Conservation (phyloP, 148 eudicot species). For the Vaccinium corymbosum region DNA sequence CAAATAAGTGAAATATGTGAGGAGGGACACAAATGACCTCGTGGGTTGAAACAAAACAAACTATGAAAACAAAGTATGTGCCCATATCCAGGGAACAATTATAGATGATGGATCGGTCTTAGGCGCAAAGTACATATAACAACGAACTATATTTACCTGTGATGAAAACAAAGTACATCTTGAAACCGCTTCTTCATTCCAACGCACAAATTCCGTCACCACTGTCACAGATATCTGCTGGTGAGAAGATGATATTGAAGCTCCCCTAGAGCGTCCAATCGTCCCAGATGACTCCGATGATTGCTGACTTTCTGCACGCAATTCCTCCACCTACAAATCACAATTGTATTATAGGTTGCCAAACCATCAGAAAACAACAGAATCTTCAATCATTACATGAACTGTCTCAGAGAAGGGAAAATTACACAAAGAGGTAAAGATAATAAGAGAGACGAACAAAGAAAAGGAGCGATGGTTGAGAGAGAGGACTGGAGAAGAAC, state of each 20-base stretch:
- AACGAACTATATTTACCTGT: constrained; percentile 45
- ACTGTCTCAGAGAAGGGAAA: constrained; percentile 31
- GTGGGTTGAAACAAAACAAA: background rate
- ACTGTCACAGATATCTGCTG: constrained; percentile 87
- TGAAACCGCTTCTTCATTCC: constrained; percentile 98
- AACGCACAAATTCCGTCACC: constrained; percentile 97
- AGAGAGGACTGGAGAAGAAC: constrained; percentile 29
- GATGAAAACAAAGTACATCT: constrained; percentile 84
- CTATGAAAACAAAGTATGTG: background rate
- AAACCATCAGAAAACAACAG: background rate
- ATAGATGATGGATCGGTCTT: background rate
- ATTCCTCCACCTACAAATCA: constrained; percentile 70
- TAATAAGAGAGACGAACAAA: background rate
- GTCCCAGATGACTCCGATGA: constrained; percentile 64
- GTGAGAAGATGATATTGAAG: constrained; percentile 68
- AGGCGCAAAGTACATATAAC: background rate
- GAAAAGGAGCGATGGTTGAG: constrained; percentile 2
- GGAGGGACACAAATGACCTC: background rate
- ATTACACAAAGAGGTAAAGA: background rate
- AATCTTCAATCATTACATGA: background rate
- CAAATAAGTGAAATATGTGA: background rate
- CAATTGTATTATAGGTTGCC: background rate
- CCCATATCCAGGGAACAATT: background rate
- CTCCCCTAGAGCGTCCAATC: constrained; percentile 94
- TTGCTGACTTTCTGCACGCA: constrained; percentile 76